These are phyloP conservation scores for Dillenia suffruticosa DNA, from an alignment of 164 flowering plant species.

Conservation along the genomic window DNA sequence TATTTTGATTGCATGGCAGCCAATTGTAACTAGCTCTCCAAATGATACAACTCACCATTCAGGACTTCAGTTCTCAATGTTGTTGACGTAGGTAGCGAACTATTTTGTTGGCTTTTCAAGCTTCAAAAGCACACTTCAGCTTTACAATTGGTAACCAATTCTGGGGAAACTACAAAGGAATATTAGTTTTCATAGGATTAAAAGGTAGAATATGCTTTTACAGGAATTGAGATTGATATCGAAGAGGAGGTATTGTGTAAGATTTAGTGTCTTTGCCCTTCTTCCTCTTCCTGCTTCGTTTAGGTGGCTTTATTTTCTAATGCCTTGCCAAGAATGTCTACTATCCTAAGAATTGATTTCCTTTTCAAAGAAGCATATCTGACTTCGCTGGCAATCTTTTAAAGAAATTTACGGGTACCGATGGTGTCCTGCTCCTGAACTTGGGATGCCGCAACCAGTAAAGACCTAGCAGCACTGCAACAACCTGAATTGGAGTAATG, in stretches of 20 bases:
- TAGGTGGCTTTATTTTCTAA: constrained; percentile 3
- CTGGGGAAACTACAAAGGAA: background rate
- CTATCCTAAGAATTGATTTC: background rate
- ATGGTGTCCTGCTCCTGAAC: constrained; percentile 72
- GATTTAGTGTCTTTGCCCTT: background rate
- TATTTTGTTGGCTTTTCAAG: too few relatives aligned
- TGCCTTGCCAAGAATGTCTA: constrained; percentile 1
- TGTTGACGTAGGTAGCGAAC: too few relatives aligned
- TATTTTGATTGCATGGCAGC: too few relatives aligned
- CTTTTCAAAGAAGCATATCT: constrained; percentile 54
- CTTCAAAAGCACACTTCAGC: too few relatives aligned
- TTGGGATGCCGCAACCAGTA: constrained; percentile 75
- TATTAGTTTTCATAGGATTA: background rate
- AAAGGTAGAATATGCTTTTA: background rate
- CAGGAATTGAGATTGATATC: constrained; percentile 7
- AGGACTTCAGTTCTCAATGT: too few relatives aligned
- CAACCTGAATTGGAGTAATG: constrained; percentile 68
- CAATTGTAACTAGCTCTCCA: too few relatives aligned
- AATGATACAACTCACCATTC: too few relatives aligned
- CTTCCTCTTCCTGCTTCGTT: background rate
- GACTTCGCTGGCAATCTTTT: constrained; percentile 71
- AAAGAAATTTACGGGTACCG: constrained; percentile 79
- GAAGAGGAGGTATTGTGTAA: background rate
- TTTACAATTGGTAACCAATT: too few relatives aligned
- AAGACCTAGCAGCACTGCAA: constrained; percentile 54